Conservation (phyloP, 805 yeast genomes). For the Ogataea zsoltii region DNA sequence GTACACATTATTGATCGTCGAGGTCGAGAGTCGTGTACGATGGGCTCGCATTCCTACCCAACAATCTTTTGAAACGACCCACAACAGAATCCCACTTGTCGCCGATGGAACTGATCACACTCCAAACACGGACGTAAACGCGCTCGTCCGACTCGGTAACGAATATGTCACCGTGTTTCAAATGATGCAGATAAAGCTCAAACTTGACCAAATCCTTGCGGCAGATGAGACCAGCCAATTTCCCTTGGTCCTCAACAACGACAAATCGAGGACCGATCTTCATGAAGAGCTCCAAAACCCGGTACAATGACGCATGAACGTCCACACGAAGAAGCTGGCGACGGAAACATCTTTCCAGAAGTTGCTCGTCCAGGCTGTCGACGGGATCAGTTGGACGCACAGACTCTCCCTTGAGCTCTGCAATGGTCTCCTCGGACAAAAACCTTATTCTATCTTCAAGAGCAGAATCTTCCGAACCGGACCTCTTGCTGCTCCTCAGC, state of each 20-base stretch:
- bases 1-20: slow-evolving; percentile 3
- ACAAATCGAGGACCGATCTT: slow-evolving; percentile 80
- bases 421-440: slow-evolving; percentile 12
- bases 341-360: slow-evolving; percentile 42
- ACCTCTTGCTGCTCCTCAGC: slow-evolving; percentile 23
- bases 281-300: slow-evolving; percentile 65
- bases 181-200: slow-evolving; percentile 40
- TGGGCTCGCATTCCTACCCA: not conserved
- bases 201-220: slow-evolving; percentile 79
- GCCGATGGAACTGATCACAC: slow-evolving; percentile 10
- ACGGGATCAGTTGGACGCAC: not conserved
- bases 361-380: slow-evolving; percentile 4
- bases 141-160: slow-evolving; percentile 23
- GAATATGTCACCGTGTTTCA: slow-evolving; percentile 29
- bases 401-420: slow-evolving; percentile 3
- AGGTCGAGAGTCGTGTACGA: slow-evolving; percentile 9
- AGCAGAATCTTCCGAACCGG: not conserved
- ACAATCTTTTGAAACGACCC: not conserved
- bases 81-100: not conserved
- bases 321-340: slow-evolving; percentile 63
- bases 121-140: slow-evolving; percentile 21
- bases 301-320: slow-evolving; percentile 55
- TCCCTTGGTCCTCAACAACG: slow-evolving; percentile 62
- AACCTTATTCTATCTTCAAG: slow-evolving; percentile 15
- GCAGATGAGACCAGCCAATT: slow-evolving; percentile 73